phyloP scores from a whole-genome alignment of 352 stramenopile species.

The Pythium dissimile region DNA sequence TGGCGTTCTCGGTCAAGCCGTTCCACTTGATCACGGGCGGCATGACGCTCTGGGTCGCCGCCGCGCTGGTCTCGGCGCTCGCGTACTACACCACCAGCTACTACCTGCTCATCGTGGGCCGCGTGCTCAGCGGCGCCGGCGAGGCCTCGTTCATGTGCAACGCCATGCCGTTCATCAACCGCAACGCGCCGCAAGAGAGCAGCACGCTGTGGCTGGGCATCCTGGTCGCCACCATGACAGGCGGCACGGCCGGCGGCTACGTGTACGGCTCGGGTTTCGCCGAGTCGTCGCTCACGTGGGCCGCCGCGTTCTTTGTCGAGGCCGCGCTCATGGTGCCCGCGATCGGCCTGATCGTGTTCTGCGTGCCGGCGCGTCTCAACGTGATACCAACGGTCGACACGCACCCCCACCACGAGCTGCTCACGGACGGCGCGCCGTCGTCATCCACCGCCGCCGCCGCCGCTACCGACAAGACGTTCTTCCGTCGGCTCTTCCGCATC shows the following conservation, averaged over 20 bases:
- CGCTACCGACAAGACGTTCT: conserved; percentile 15
- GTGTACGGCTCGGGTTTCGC: conserved; percentile 80
- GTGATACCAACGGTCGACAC: not conserved
- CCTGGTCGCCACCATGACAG: conserved; percentile 91
- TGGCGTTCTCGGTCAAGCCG: conserved; percentile 77
- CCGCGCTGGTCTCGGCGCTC: conserved; percentile 79
- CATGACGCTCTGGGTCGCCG: conserved; percentile 87
- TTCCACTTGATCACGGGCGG: conserved; percentile 90
- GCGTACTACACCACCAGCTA: conserved; percentile 81
- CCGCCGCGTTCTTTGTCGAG: conserved; percentile 82
- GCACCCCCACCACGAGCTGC: not conserved
- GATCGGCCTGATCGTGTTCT: conserved; percentile 53
- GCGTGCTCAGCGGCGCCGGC: conserved; percentile 85
- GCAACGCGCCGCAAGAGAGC: conserved; percentile 63
- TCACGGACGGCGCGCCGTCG: not conserved
- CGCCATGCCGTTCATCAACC: conserved; percentile 91
- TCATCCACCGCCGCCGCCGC: too few relatives aligned
- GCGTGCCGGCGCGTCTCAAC: conserved; percentile 22
- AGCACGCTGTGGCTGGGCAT: conserved; percentile 89
- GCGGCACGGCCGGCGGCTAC: conserved; percentile 79
- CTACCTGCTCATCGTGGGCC: conserved; percentile 81
- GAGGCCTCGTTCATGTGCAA: conserved; percentile 94
- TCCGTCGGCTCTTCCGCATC: conserved; percentile 23
- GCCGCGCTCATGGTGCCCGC: conserved; percentile 67
- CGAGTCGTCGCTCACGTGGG: conserved; percentile 64